phyloP scores from a whole-genome alignment of 495 filamentous ascomycete species.

The Sporormia fimetaria region DNA sequence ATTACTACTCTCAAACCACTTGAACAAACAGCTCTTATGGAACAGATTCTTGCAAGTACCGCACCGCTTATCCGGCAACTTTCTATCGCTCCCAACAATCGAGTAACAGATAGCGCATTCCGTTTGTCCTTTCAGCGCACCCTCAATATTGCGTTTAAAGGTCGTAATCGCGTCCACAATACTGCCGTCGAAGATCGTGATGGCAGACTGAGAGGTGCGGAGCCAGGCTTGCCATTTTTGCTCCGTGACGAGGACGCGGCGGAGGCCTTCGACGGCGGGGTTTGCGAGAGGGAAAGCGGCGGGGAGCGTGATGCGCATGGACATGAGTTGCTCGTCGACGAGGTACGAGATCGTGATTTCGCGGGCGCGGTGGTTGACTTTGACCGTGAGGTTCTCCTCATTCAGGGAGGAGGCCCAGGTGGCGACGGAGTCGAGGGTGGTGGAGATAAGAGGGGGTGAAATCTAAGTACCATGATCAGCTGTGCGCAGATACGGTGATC shows the following conservation, averaged over 20 bases:
- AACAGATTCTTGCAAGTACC: slow-evolving; percentile 90
- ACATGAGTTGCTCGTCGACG: slow-evolving; percentile 74
- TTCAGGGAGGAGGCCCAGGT: slow-evolving; percentile 50
- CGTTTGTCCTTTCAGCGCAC: slow-evolving; percentile 79
- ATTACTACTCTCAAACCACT: slow-evolving; percentile 92
- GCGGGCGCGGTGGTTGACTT: slow-evolving; percentile 52
- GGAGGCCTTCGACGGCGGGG: slow-evolving; percentile 63
- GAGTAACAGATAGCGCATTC: slow-evolving; percentile 98
- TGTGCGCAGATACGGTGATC: background rate
- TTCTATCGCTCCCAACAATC: slow-evolving; percentile 75
- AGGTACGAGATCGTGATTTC: slow-evolving; percentile 75
- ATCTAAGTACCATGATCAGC: slow-evolving; percentile 34
- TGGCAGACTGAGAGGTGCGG: slow-evolving; percentile 75
- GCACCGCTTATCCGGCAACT: slow-evolving; percentile 82
- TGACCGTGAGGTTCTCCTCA: slow-evolving; percentile 55
- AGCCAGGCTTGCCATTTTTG: slow-evolving; percentile 84
- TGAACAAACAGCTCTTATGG: slow-evolving; percentile 78
- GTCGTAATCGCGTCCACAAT: slow-evolving; percentile 74
- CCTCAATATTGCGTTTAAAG: slow-evolving; percentile 72
- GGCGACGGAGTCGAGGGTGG: slow-evolving; percentile 56
- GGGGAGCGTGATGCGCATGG: slow-evolving; percentile 68
- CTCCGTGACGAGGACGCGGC: slow-evolving; percentile 75
- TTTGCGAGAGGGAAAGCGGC: slow-evolving; percentile 66
- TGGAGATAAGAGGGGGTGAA: slow-evolving; percentile 65
- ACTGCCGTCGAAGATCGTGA: slow-evolving; percentile 79